Evolutionary conservation across 345 rosid genomes (phyloP).

Genomic region (Hibiscus tridactylites): DNA sequence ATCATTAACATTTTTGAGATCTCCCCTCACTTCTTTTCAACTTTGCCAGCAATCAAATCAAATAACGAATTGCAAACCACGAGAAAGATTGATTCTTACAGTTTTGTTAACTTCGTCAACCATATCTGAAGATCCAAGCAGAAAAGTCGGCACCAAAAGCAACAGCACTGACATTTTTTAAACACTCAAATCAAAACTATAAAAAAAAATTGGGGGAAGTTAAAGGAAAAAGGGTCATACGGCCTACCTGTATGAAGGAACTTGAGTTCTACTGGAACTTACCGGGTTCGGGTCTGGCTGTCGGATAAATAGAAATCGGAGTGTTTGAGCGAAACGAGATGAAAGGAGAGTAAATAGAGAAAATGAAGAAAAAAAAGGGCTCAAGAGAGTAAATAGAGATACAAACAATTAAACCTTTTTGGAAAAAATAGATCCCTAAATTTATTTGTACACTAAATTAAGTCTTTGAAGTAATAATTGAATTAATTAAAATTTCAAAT

Average conservation of each 20-base stretch:
- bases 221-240: background rate
- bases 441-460: too few relatives aligned
- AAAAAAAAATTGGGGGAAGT: background rate
- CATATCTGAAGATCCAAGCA: conserved; percentile 21
- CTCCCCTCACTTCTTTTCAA: background rate
- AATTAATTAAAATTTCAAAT: too few relatives aligned
- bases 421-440: too few relatives aligned
- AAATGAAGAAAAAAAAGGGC: background rate
- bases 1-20: background rate
- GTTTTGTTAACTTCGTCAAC: conserved; percentile 47
- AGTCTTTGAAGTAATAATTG: too few relatives aligned
- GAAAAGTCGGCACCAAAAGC: too few relatives aligned
- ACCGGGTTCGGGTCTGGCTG: background rate
- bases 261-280: background rate
- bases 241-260: background rate
- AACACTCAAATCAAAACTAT: background rate
- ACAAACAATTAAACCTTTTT: too few relatives aligned
- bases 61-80: background rate
- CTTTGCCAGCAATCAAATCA: background rate
- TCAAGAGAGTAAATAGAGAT: too few relatives aligned
- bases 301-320: background rate
- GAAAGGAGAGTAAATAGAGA: background rate
- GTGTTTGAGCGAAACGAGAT: background rate
- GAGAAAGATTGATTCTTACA: conserved; percentile 16
- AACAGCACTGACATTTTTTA: background rate